Base-by-base conservation (phyloP, 345 rosid genomes). In the Sonneratia caseolaris region DNA sequence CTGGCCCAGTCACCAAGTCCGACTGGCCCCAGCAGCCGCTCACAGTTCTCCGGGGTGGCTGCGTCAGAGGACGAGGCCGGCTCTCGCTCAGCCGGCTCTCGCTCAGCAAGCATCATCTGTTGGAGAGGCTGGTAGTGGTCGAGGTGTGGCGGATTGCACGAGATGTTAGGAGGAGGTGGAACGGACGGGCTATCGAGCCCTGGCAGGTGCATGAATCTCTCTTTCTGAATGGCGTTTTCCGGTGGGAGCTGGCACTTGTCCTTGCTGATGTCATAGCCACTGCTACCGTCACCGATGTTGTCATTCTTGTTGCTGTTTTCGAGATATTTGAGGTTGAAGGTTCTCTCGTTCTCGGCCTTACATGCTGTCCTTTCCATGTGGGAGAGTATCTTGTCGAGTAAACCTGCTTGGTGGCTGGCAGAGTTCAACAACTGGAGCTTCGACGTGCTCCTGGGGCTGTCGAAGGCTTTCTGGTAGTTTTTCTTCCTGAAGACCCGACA, bases 401-500 rank as follows among this genome's bases (percentile, higher is more conserved):
- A 84, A 3, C 80, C 81, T 7, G 77, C 82, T 19, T 68, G 68
- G 27, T 69, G 72, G 37, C 70, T 73, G 7, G 86, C 27, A 22
- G 69, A 73, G 68, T 77, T 35, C 42, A 84, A 78, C 71, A 72
- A 81, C 27, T 75, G 86, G 21, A 84, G 59, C 76, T 73, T 83
- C 5, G 88, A 81, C 45, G 72, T 24, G 55, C 81, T 83, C 72
- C 82, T 85, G 21, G 96, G 93, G 77, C 88, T 86, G 62, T 90
- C 97, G 49, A 90, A 82, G 80, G 83, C 71, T 89, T 92, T 96
- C 77, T 89, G 97, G 77, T 89, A 91, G 74, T 90, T 92, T 79
- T 91, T 96, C 85, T 96, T 96, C 82, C 86, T 87, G 76, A 96
- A 96, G 1, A 96, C 91, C 4, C 99, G 87, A 77, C 98, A 92